Evolutionary conservation across 176 grass and related monocot species (phyloP).

Genomic region (Aegilops bicornis): DNA sequence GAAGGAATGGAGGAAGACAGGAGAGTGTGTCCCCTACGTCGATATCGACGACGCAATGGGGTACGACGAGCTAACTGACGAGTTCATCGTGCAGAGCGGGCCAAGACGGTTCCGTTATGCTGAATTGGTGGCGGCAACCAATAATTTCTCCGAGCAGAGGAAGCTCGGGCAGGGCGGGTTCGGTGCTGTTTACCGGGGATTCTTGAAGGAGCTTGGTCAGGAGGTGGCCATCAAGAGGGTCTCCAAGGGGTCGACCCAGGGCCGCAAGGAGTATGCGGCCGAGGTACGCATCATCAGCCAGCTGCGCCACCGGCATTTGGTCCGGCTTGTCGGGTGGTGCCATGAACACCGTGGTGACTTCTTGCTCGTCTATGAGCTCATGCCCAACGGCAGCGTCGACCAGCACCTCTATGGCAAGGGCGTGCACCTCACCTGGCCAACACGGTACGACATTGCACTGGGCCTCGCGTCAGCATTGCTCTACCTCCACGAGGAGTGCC

Average conservation of each 20-base stretch:
- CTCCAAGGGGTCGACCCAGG: conserved; percentile 61
- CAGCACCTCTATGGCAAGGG: conserved; percentile 58
- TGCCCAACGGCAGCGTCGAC: conserved; percentile 89
- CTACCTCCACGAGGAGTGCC: conserved; percentile 80
- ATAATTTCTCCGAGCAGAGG: conserved; percentile 56
- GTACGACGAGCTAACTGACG: conserved; percentile 60
- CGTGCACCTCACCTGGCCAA: conserved; percentile 44
- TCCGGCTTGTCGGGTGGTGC: conserved; percentile 84
- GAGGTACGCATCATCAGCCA: conserved; percentile 92
- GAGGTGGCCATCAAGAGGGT: conserved; percentile 84
- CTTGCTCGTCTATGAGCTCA: conserved; percentile 77
- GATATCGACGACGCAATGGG: conserved; percentile 33
- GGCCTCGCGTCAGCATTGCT: conserved; percentile 75
- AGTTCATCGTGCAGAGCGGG: conserved; percentile 55
- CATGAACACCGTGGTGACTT: conserved; percentile 75
- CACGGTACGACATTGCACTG: conserved; percentile 43
- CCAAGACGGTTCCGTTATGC: conserved; percentile 52
- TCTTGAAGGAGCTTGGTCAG: conserved; percentile 43
- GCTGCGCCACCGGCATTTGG: conserved; percentile 67
- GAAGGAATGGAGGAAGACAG: conserved; percentile 44
- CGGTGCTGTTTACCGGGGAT: conserved; percentile 69
- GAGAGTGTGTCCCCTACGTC: conserved; percentile 23
- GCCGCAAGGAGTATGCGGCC: conserved; percentile 66
- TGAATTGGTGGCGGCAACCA: conserved; percentile 62
- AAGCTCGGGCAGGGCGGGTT: conserved; percentile 88